Base-by-base conservation (phyloP, 352 stramenopile genomes). In the Phytophthora pini region DNA sequence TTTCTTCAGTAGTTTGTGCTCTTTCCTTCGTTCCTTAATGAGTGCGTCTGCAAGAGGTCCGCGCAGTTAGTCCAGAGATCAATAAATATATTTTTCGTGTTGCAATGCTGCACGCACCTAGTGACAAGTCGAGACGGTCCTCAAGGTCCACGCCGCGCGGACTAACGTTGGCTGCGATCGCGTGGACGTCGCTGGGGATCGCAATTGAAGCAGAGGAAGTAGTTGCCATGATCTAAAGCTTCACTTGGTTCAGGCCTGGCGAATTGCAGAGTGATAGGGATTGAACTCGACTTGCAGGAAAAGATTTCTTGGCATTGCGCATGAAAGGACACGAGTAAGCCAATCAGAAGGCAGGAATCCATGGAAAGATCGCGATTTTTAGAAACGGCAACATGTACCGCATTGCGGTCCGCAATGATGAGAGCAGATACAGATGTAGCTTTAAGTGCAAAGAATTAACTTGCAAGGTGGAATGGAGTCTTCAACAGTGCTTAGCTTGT, bases 11-110 rank as follows among this genome's bases (percentile, higher is more conserved):
- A 56, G 50, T 15, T 92, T 87, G 58, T 74, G 40, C 50, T 88
- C 77, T 50, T 86, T 88, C 67, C 69, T 69, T 40, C 81, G 77
- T 54, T 89, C 79, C 59, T 90, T 90, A 64, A 90, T 92, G 41
- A 90, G 47, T n/a, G 82, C 81, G 54, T 92, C 83, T 76, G 41
- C 32, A 61, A 20, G 22, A 24, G 53, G 22, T 17, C 17, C 15
- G 31, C 5, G 1, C n/a, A 26, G 48, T 70, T 17, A 74, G 59
- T n/a, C 6, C 54, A 13, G 29, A 29, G 7, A 8, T 29, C n/a
- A 44, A n/a, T 17, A 32, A 12, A n/a, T 20, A 55, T 61, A 20
- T 66, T 61, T 45, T 38, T 26, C 24, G 2, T 26, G 3, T 39
- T 20, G 46, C 3, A 47, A 38, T 1, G 24, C 4, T 60, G 3